Base-by-base conservation (phyloP, 805 yeast species). In the Zygotorulaspora sp. region DNA sequence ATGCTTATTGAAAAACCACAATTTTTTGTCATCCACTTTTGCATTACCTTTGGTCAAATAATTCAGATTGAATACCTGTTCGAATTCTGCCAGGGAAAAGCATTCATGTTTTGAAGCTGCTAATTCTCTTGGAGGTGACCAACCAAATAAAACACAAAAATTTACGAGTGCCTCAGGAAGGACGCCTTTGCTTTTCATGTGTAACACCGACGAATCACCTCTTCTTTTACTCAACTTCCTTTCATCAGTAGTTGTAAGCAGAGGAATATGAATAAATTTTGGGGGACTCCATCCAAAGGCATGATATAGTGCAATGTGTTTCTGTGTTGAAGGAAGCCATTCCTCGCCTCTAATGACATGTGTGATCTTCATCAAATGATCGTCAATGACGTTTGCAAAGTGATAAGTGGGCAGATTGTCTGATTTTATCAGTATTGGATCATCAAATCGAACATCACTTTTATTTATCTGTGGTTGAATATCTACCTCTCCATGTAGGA, bases 261-360 rank as follows among this genome's bases (percentile, higher is more conserved):
- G 65, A 0, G 99, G 98, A 33, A 92, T 83, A 57, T 92, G 99
- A n/a, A 83, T 71, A 57, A 77, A 92, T 13, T 70, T 53, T 0
- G 99, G 98, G 1, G 83, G 77, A 0, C 53, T 47, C 97, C 97
- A 90, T 0, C 84, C 86, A 56, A 90, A 81, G 0, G 96, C 95
- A 12, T 72, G 51, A 57, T 92, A 94, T 35, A 92, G 59, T 0
- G 96, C 90, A 31, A 88, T 71, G 54, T 92, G 98, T 52, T 89
- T 90, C 2, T 97, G 96, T 0, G 98, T 92, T 0, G 97, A 86
- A 1, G 95, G 83, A 8, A 92, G 65, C 98, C 99, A 92, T 60
- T 92, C 98, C 55, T 92, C 98, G 22, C 99, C 99, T 49, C 99
- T 71, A 4, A 92, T 78, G 6, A 92, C 98, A 61, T 92, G 97